Evolutionary conservation across 805 yeast genomes (phyloP).

Genomic region (Millerozyma miso): DNA sequence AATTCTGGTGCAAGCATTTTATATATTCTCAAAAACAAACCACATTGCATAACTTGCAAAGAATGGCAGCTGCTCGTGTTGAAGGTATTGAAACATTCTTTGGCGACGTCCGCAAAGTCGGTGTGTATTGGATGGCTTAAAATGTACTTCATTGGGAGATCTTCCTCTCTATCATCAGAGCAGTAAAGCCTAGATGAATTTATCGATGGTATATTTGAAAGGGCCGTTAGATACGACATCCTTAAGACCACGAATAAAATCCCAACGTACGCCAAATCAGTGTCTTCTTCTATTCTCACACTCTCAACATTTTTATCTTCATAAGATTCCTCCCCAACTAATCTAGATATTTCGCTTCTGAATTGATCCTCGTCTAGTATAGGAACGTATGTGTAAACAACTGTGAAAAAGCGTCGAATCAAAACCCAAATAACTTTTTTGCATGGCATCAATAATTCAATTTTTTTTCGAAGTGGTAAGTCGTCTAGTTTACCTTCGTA

Average conservation of each 20-base stretch:
- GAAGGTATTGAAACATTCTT: conserved; percentile 33
- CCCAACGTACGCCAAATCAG: conserved; percentile 35
- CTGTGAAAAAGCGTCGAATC: conserved; percentile 55
- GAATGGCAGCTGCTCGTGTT: conserved; percentile 36
- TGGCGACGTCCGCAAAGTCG: conserved; percentile 28
- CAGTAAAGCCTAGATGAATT: conserved; percentile 27
- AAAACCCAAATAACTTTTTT: conserved; percentile 52
- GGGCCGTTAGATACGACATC: conserved; percentile 31
- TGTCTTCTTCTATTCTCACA: conserved; percentile 24
- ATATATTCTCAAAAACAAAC: conserved; percentile 49
- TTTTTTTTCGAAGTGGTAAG: conserved; percentile 35
- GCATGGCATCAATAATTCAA: conserved; percentile 46
- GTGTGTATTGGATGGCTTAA: conserved; percentile 28
- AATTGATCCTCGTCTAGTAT: conserved; percentile 57
- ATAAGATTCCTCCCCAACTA: conserved; percentile 39
- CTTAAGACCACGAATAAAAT: conserved; percentile 31
- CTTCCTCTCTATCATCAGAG: conserved; percentile 15
- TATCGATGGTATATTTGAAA: conserved; percentile 28
- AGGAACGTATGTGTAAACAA: conserved; percentile 63
- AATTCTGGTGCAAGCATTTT: conserved; percentile 49
- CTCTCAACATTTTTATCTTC: conserved; percentile 16
- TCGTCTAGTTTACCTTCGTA: conserved; percentile 25
- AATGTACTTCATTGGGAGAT: conserved; percentile 22
- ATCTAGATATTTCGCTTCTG: conserved; percentile 36
- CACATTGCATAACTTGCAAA: conserved; percentile 49